Conservation (phyloP, 805 yeast genomes). For the Blastobotrys muscicola region DNA sequence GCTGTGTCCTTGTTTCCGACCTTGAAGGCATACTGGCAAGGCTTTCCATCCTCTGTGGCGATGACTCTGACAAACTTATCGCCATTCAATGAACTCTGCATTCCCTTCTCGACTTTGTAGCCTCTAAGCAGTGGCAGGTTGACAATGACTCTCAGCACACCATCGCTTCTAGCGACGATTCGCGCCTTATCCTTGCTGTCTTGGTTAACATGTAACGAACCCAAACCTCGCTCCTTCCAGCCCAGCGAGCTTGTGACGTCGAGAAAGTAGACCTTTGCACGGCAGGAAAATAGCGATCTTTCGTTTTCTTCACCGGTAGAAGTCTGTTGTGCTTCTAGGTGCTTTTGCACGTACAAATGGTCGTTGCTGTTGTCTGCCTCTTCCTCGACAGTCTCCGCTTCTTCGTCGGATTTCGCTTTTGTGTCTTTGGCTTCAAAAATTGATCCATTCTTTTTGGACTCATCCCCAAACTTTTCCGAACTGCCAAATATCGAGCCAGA, state of each 20-base stretch:
- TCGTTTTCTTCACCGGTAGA: constrained; percentile 93
- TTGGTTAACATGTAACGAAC: constrained; percentile 72
- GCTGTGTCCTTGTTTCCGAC: too few relatives aligned
- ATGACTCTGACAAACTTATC: constrained; percentile 76
- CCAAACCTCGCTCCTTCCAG: constrained; percentile 95
- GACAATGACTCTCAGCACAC: constrained; percentile 70
- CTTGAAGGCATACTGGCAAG: constrained; percentile 68
- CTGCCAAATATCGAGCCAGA: constrained; percentile 14
- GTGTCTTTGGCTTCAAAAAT: not conserved
- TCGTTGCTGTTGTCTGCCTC: constrained; percentile 18
- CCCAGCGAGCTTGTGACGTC: constrained; percentile 64
- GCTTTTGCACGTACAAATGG: constrained; percentile 24
- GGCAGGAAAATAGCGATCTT: constrained; percentile 51
- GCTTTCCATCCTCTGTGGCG: constrained; percentile 53
- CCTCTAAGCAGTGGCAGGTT: constrained; percentile 59
- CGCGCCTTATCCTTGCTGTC: constrained; percentile 38
- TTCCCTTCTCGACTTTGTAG: constrained; percentile 63
- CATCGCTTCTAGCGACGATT: constrained; percentile 85
- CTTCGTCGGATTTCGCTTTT: constrained; percentile 16
- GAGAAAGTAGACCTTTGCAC: constrained; percentile 70
- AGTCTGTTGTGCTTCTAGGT: constrained; percentile 28
- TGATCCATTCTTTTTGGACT: not conserved
- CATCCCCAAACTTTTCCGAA: not conserved
- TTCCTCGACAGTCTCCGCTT: constrained; percentile 17
- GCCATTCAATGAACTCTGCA: constrained; percentile 74